phyloP scores from a whole-genome alignment of 2,329 filamentous ascomycete genomes.

The Fusarium acutatum region DNA sequence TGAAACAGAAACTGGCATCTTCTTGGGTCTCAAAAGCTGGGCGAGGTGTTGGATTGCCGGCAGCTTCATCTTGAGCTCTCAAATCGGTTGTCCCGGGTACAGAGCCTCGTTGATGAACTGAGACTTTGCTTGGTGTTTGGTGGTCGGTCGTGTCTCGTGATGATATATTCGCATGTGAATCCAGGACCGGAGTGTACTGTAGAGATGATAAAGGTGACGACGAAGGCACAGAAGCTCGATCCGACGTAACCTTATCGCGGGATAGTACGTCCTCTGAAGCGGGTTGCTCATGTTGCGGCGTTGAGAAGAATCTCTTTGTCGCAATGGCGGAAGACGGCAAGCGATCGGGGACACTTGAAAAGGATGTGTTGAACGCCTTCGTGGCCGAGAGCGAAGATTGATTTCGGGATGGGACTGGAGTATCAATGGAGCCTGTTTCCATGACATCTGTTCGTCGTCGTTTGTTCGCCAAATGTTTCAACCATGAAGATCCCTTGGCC shows the following conservation, averaged over 20 bases:
- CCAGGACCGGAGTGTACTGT: conserved; percentile 4
- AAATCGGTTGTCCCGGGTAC: neutral
- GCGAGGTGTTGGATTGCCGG: neutral
- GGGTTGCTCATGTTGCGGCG: neutral
- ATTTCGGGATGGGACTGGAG: conserved; percentile 21
- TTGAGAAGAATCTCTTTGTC: neutral
- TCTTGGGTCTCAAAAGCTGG: conserved; percentile 41
- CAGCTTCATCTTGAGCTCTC: neutral
- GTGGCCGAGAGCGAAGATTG: neutral
- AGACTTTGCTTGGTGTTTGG: conserved; percentile 10
- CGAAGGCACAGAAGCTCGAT: conserved; percentile 37
- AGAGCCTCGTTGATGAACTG: neutral
- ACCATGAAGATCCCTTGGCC: conserved; percentile 43
- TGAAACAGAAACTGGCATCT: conserved; percentile 48
- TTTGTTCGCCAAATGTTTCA: conserved; percentile 45
- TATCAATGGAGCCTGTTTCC: conserved; percentile 34
- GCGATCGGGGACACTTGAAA: conserved; percentile 29
- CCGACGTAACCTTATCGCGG: conserved; percentile 4
- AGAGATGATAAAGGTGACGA: conserved; percentile 43
- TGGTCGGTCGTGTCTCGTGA: conserved; percentile 9
- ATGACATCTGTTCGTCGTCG: conserved; percentile 36
- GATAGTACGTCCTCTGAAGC: conserved; percentile 27
- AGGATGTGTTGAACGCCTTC: conserved; percentile 20
- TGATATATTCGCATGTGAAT: neutral
- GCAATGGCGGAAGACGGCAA: conserved; percentile 22